These are phyloP conservation scores for Austroboletus festivus DNA, from an alignment of 768 basidiomycete genomes.

Conservation along the genomic window DNA sequence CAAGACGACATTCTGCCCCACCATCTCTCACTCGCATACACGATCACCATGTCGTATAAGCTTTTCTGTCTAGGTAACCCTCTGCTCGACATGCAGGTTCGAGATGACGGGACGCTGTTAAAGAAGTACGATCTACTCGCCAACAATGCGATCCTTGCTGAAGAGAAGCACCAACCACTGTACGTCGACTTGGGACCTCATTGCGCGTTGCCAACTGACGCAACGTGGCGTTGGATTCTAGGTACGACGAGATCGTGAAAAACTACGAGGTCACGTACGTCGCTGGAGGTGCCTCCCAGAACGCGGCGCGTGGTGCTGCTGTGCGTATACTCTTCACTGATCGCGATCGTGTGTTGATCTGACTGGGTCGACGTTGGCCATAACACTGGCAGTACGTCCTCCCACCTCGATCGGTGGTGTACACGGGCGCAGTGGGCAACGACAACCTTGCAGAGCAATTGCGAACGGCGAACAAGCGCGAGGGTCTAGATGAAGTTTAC, in stretches of 20 bases:
- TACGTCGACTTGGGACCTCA: slow-evolving; percentile 36
- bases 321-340: slow-evolving; percentile 45
- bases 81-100: slow-evolving; percentile 93
- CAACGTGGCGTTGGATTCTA: slow-evolving; percentile 27
- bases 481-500: slow-evolving; percentile 86
- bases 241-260: slow-evolving; percentile 85
- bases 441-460: slow-evolving; percentile 91
- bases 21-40: background rate
- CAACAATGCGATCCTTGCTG: slow-evolving; percentile 95
- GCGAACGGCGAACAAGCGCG: slow-evolving; percentile 84
- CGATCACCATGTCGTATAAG: slow-evolving; percentile 49
- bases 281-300: slow-evolving; percentile 96
- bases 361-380: too few relatives aligned
- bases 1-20: slow-evolving; percentile 14
- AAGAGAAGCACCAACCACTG: slow-evolving; percentile 86
- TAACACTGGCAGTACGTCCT: slow-evolving; percentile 72
- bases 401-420: slow-evolving; percentile 85
- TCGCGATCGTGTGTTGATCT: slow-evolving; percentile 11
- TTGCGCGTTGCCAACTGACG: too few relatives aligned
- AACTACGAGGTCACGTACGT: slow-evolving; percentile 83
- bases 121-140: slow-evolving; percentile 88
- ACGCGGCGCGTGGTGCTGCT: slow-evolving; percentile 93
- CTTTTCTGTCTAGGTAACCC: slow-evolving; percentile 95
- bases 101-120: slow-evolving; percentile 76
- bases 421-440: slow-evolving; percentile 90